Base-by-base conservation (phyloP, 1,284 basidiomycete genomes). In the Cutaneotrichosporon cutaneum region DNA sequence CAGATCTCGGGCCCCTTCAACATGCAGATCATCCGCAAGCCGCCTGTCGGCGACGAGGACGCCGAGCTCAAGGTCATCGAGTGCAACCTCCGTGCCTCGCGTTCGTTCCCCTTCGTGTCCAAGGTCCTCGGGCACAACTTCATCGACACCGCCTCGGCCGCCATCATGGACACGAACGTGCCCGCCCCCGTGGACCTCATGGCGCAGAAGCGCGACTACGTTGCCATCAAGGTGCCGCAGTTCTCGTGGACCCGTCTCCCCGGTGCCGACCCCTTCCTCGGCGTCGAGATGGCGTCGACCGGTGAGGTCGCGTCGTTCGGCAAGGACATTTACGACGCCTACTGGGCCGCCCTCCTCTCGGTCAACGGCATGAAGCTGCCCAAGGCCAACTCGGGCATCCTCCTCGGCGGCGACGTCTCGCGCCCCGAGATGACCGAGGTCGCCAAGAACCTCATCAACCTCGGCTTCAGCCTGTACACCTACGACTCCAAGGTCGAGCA, bases 221-320 rank as follows among this genome's bases (percentile, higher is more conserved):
- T 90, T 21, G 90, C 94, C 16, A 92, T 99, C 85, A 99, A 99
- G 83, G 94, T 98, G 56, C 89, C 96, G 6, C 95, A 96, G 75
- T 99, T 99, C 84, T 95, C 92, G 10, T 99, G 94, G 94, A 98
- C 94, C 53, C 89, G 95, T 66, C 80, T 99, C 50, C 82, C 82
- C 18, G 77, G 77, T 64, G 94, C 95, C 18, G 95, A 98, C 82
- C 96, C 95, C 33, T 96, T 95, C 88, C 84, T 97, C 60, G 94
- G 93, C 65, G 94, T 96, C 65, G 93, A 98, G 83, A 99, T 99
- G 96, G 94, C 95, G 0, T 94, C 91, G 72, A 99, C 96, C 7
- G 96, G 95, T 59, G 95, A 99, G 80, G 93, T 99, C 22, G 96
- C 96, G n/a, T 89, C 90, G 68, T 99, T 99, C 76, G 96, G 95